Evolutionary conservation across 163 green algal species (phyloP).

Genomic region (Scenedesmus sp.): DNA sequence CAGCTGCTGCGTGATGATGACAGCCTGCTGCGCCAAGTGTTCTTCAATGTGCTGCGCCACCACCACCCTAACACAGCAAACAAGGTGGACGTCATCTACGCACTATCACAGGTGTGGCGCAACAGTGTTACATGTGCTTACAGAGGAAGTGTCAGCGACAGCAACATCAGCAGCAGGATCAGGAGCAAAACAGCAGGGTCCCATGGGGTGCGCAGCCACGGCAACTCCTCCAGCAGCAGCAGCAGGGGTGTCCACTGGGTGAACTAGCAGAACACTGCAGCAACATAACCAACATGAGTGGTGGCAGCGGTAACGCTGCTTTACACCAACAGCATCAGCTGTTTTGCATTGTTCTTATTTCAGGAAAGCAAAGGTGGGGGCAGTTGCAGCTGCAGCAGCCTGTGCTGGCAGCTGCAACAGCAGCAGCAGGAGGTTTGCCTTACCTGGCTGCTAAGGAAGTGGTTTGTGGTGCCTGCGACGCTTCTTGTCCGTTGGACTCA

Average conservation of each 20-base stretch:
- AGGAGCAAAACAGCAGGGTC: too few relatives aligned
- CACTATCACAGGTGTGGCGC: conserved; percentile 74
- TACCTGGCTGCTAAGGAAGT: neutral
- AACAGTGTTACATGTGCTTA: neutral
- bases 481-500: neutral
- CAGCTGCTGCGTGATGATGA: conserved; percentile 83
- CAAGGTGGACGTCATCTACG: conserved; percentile 94
- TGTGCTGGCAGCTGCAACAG: neutral
- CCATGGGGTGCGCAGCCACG: too few relatives aligned
- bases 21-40: conserved; percentile 79
- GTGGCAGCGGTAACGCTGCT: neutral
- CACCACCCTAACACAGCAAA: conserved; percentile 72
- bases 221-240: too few relatives aligned
- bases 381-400: neutral
- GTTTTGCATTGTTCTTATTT: neutral
- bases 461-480: neutral
- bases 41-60: conserved; percentile 83
- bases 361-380: too few relatives aligned
- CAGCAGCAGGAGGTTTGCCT: neutral
- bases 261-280: neutral
- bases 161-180: neutral
- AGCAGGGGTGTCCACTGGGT: too few relatives aligned
- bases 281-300: too few relatives aligned
- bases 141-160: too few relatives aligned
- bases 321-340: neutral